Evolutionary conservation across 129 eudicot species (phyloP).

Genomic region (Erigeron canadensis): DNA sequence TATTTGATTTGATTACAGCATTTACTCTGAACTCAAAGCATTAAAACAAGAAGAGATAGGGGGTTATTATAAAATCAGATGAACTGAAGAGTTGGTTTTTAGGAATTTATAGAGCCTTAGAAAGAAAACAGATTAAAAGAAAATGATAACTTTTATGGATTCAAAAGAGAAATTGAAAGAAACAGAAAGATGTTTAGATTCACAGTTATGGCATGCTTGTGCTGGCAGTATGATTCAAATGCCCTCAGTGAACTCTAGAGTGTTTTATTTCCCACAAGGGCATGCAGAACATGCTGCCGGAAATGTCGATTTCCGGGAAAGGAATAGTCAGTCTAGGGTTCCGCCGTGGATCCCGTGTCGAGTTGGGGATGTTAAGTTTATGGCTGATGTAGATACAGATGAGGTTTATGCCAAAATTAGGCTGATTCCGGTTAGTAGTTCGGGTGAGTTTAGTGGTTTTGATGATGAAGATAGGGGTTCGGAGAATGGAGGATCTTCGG

Average conservation of each 20-base stretch:
- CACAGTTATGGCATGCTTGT: slow-evolving; percentile 99
- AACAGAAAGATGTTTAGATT: slow-evolving; percentile 68
- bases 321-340: slow-evolving; percentile 41
- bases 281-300: slow-evolving; percentile 87
- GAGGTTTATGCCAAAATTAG: slow-evolving; percentile 77
- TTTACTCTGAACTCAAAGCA: slow-evolving; percentile 32
- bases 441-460: slow-evolving; percentile 42
- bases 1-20: slow-evolving; percentile 34
- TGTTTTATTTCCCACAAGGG: slow-evolving; percentile 88
- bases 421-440: slow-evolving; percentile 45
- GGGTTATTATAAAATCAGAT: slow-evolving; percentile 33
- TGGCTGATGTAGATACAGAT: slow-evolving; percentile 89
- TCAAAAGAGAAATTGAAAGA: slow-evolving; percentile 69
- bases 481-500: slow-evolving; percentile 37
- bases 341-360: slow-evolving; percentile 75
- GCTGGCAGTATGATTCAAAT: slow-evolving; percentile 99
- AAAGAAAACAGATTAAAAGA: background rate
- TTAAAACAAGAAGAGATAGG: slow-evolving; percentile 20
- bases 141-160: slow-evolving; percentile 84
- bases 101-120: slow-evolving; percentile 27
- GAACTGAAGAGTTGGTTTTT: slow-evolving; percentile 38
- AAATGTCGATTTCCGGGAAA: slow-evolving; percentile 57
- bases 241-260: slow-evolving; percentile 71
- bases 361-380: slow-evolving; percentile 50
- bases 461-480: slow-evolving; percentile 50